phyloP scores from a whole-genome alignment of 2,329 filamentous ascomycete species.

The Rasamsonia emersonii region DNA sequence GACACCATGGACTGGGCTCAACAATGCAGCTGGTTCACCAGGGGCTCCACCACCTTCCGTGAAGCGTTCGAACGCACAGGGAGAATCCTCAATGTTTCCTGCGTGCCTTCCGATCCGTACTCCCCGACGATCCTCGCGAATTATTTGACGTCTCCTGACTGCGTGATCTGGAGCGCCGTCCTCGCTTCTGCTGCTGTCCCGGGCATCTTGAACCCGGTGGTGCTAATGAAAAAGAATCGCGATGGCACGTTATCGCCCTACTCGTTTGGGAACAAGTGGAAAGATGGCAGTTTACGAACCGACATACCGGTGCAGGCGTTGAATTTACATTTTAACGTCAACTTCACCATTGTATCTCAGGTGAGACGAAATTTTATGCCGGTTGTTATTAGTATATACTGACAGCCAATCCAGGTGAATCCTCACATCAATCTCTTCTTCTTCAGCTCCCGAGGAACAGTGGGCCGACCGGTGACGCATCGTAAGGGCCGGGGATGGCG shows the following conservation, averaged over 20 bases:
- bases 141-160: conserved; percentile 90
- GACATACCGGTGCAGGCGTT: conserved; percentile 92
- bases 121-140: conserved; percentile 88
- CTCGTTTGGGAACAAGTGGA: conserved; percentile 98
- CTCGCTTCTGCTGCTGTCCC: conserved; percentile 91
- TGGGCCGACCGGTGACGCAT: conserved; percentile 89
- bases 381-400: conserved; percentile 17
- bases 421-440: conserved; percentile 98
- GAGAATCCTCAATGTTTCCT: conserved; percentile 89
- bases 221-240: conserved; percentile 78
- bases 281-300: conserved; percentile 87
- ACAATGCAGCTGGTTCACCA: conserved; percentile 79
- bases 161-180: conserved; percentile 96
- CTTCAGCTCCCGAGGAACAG: conserved; percentile 86
- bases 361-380: conserved; percentile 14
- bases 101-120: conserved; percentile 91
- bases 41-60: conserved; percentile 84
- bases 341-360: conserved; percentile 79
- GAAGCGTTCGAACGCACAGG: conserved; percentile 93
- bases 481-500: conserved; percentile 90
- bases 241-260: conserved; percentile 76
- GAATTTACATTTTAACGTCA: conserved; percentile 96
- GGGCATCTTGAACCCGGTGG: conserved; percentile 88
- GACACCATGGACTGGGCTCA: conserved; percentile 88
- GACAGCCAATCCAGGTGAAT: conserved; percentile 60